Evolutionary conservation across 208 protist genomes (phyloP).

Genomic region (Acanthamoeba rhysodes): DNA sequence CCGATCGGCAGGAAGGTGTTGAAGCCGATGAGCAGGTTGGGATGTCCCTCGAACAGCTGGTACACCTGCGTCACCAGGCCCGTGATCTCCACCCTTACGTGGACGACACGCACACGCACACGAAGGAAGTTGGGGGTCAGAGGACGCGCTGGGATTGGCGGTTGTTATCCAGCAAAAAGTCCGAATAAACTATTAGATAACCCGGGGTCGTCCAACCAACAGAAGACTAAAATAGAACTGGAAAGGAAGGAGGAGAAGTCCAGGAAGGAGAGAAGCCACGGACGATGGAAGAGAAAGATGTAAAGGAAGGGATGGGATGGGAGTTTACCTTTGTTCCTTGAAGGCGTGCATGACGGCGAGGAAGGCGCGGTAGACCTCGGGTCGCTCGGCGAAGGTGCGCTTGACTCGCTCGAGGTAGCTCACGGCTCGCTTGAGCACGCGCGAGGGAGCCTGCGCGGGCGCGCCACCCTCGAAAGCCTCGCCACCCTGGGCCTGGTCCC

Average conservation of each 20-base stretch:
- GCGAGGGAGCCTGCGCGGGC: slow-evolving; percentile 42
- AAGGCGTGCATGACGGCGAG: slow-evolving; percentile 60
- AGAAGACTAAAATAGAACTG: not conserved
- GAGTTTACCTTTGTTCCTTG: slow-evolving; percentile 16
- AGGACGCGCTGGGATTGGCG: no score
- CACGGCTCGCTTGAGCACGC: slow-evolving; percentile 45
- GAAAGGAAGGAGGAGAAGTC: not conserved
- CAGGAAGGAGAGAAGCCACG: not conserved
- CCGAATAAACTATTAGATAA: no score
- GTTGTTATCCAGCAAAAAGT: not conserved
- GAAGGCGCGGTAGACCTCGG: slow-evolving; percentile 50
- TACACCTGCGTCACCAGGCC: slow-evolving; percentile 49
- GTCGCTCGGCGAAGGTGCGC: slow-evolving; percentile 48
- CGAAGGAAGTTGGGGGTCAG: no score
- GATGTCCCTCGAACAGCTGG: slow-evolving; percentile 67
- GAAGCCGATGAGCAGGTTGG: slow-evolving; percentile 64
- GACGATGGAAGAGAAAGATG: not conserved
- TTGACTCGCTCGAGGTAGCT: slow-evolving; percentile 65
- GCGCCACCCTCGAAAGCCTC: not conserved
- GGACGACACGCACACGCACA: not conserved
- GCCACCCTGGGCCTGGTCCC: slow-evolving; percentile 17
- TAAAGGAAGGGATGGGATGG: not conserved
- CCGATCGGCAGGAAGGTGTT: slow-evolving; percentile 66
- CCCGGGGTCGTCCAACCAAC: no score
- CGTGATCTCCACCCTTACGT: not conserved